A percentile compares a stretch with the other conserved stretches of the same genome.
Evolutionary conservation across 139 green algal genomes (phyloP).

Genomic region (Asterochloris erici): DNA sequence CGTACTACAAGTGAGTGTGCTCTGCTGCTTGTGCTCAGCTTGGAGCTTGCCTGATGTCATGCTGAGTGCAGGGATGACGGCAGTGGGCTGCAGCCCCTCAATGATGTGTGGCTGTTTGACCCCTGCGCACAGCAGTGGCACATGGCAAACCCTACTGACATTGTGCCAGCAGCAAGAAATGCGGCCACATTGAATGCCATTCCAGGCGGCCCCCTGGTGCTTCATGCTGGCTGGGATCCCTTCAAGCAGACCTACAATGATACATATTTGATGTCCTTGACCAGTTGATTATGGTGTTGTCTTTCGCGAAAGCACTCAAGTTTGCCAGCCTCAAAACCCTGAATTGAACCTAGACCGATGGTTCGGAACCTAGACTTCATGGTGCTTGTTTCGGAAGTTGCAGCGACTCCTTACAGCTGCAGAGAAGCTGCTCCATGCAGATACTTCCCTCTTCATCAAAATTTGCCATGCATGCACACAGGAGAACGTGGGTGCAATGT

Average conservation of each 20-base stretch:
- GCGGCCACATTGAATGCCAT: slow-evolving; percentile 26
- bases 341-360: no score
- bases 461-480: no score
- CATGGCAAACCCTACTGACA: background rate
- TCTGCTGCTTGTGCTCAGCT: background rate
- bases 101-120: slow-evolving; percentile 29
- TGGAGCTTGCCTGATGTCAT: background rate
- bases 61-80: slow-evolving; percentile 2
- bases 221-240: slow-evolving; percentile 31
- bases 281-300: no score
- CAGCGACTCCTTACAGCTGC: no score
- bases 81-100: slow-evolving; percentile 28
- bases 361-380: no score
- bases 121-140: slow-evolving; percentile 17
- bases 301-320: no score
- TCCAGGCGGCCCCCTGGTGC: background rate
- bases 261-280: slow-evolving; percentile 10
- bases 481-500: no score
- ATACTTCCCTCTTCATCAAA: no score
- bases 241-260: slow-evolving; percentile 43
- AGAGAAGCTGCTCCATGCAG: no score
- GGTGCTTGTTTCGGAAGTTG: no score
- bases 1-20: slow-evolving; percentile 35
- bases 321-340: no score
- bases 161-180: slow-evolving; percentile 27